Evolutionary conservation across 2,329 filamentous ascomycete species (phyloP).

Genomic region (Monilinia fructicola): DNA sequence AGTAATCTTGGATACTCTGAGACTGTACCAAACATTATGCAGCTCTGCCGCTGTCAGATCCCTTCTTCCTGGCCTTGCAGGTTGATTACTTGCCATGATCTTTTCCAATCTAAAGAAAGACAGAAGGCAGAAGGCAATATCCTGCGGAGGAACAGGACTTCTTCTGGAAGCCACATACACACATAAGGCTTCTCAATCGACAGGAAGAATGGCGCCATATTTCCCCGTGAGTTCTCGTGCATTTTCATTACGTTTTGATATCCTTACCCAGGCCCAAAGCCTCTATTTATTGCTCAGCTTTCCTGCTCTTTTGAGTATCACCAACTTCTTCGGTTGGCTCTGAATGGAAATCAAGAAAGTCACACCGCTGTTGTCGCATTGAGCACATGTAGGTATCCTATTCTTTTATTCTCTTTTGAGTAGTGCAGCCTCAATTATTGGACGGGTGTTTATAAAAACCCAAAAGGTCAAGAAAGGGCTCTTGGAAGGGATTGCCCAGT

Average conservation of each 20-base stretch:
- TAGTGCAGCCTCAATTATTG: neutral
- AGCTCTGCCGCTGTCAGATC: neutral
- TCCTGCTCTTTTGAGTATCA: conserved; percentile 5
- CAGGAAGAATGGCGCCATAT: conserved; percentile 21
- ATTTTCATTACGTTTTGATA: conserved; percentile 25
- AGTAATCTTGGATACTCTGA: neutral
- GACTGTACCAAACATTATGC: neutral
- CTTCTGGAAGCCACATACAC: neutral
- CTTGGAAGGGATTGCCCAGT: neutral
- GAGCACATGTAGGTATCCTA: conserved; percentile 7
- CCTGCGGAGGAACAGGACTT: neutral
- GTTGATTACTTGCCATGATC: neutral
- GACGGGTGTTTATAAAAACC: neutral
- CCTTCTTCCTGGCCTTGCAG: conserved; percentile 10
- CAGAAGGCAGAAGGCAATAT: neutral
- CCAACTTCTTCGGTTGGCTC: conserved; percentile 14
- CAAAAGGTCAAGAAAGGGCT: neutral
- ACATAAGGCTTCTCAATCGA: conserved; percentile 6
- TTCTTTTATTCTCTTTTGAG: neutral
- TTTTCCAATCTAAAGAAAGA: neutral
- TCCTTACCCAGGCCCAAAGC: conserved; percentile 15
- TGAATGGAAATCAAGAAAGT: conserved; percentile 9
- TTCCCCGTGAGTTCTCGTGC: conserved; percentile 16
- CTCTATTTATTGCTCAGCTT: conserved; percentile 6
- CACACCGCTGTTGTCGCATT: conserved; percentile 14